Evolutionary conservation across 1,139 yeast genomes (phyloP).

Genomic region (Blastobotrys capitulatus): DNA sequence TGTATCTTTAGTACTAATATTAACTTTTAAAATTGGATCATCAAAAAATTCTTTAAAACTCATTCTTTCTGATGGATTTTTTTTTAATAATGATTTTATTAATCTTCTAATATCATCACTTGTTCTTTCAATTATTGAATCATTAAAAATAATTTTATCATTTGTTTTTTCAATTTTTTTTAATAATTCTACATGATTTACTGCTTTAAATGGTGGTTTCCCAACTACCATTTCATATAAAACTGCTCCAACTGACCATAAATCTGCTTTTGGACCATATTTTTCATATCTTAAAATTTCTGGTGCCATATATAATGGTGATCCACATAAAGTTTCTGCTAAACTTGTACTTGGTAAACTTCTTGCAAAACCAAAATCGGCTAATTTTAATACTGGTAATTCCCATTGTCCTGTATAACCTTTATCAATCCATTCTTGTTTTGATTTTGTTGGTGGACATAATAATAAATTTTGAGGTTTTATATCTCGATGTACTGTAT

Average conservation of each 20-base stretch:
- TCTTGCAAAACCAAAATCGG: constrained; percentile 97
- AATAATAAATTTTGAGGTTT: constrained; percentile 88
- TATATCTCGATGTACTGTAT: constrained; percentile 88
- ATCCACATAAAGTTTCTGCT: constrained; percentile 97
- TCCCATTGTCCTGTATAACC: constrained; percentile 79
- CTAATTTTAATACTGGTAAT: constrained; percentile 83
- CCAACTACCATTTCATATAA: constrained; percentile 93
- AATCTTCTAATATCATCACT: constrained; percentile 57
- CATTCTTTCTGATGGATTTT: constrained; percentile 82
- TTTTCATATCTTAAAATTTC: constrained; percentile 91
- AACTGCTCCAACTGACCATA: constrained; percentile 98
- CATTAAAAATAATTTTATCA: constrained; percentile 71
- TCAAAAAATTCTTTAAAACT: constrained; percentile 82
- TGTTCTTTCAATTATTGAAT: constrained; percentile 31
- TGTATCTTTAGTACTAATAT: constrained; percentile 39
- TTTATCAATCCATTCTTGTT: constrained; percentile 48
- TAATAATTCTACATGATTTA: constrained; percentile 82
- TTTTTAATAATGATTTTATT: constrained; percentile 69
- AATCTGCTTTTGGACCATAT: constrained; percentile 93
- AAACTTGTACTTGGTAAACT: constrained; percentile 85
- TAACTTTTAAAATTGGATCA: constrained; percentile 45
- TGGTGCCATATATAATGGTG: constrained; percentile 97
- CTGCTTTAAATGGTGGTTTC: constrained; percentile 90
- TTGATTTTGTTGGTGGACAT: constrained; percentile 67
- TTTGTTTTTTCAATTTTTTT: constrained; percentile 78